Base-by-base conservation (phyloP, 1,284 basidiomycete species). In the Pseudozyma thailandica region DNA sequence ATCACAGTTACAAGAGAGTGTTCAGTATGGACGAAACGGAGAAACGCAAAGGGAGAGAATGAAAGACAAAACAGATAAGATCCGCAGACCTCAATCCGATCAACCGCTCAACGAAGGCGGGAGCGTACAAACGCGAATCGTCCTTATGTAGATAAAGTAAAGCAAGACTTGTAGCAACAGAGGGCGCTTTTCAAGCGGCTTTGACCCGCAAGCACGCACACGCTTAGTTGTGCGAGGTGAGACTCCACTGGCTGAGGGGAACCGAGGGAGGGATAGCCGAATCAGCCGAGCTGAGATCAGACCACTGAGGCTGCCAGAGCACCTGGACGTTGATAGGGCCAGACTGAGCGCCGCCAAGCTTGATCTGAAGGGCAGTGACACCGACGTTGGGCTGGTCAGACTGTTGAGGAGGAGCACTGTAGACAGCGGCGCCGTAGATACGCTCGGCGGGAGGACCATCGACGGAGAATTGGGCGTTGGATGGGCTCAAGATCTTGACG, bases 331-430 rank as follows among this genome's bases (percentile, higher is more conserved):
- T 91, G 83, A 91, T 89, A 10, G 59, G 25, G 25, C 44, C 61
- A 39, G 54, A 63, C 45, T 53, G 44, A 25, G 70, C 54, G 20
- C 70, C 70, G 38, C 49, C 47, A 10, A 96, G 81, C 69, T 86
- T 86, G 82, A 98, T 90, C 73, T 87, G 87, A 44, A 98, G 85
- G 16, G 95, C 92, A 9, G 87, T 90, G 49, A 93, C 91, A 23
- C 88, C 89, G 0, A 87, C 86, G 84, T 97, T 96, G 23, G 84
- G 81, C 83, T 92, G 91, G 83, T 94, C 66, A 23, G 91, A 75
- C 28, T 86, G 64, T 72, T 84, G 81, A 21, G 85, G 74, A 13
- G 83, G 28, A 9, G 91, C 89, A 3, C 21, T 50, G 90, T 86
- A 2, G 88, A 81, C 0, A 90, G 91, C 90, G 6, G 85, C 84